Conservation (phyloP, 768 basidiomycete genomes). For the Boletus coccyginus region DNA sequence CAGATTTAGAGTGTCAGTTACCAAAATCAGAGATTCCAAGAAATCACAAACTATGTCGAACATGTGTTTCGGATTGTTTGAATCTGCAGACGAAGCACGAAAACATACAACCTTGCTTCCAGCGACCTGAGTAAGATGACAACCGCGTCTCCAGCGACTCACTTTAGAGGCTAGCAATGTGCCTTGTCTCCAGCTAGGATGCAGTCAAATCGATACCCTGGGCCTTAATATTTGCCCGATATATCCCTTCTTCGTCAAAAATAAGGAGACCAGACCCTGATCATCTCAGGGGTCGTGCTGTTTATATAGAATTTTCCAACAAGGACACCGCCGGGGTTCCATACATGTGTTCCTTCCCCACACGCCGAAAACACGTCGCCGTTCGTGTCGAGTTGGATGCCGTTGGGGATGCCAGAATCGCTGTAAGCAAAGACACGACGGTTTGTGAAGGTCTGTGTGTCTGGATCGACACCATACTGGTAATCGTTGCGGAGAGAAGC, state of each 20-base stretch:
- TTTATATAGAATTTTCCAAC: slow-evolving; percentile 30
- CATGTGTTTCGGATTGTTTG: too few relatives aligned
- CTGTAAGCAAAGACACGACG: slow-evolving; percentile 35
- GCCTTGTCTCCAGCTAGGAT: not conserved
- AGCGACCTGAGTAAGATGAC: not conserved
- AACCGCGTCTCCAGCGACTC: not conserved
- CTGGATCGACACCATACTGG: slow-evolving; percentile 60
- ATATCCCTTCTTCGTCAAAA: slow-evolving; percentile 37
- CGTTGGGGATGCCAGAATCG: slow-evolving; percentile 36
- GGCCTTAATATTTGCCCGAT: slow-evolving; percentile 35
- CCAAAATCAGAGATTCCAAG: too few relatives aligned
- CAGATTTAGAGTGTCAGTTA: too few relatives aligned
- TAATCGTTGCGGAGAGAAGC: slow-evolving; percentile 43
- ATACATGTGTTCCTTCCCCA: slow-evolving; percentile 67
- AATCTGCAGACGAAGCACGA: too few relatives aligned
- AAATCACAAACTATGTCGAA: too few relatives aligned
- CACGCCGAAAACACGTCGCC: slow-evolving; percentile 68
- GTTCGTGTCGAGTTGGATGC: slow-evolving; percentile 57
- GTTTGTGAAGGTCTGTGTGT: slow-evolving; percentile 51
- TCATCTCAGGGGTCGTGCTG: slow-evolving; percentile 36
- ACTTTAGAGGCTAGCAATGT: not conserved
- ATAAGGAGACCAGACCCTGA: slow-evolving; percentile 37
- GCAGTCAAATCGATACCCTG: slow-evolving; percentile 18
- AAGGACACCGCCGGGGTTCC: slow-evolving; percentile 51
- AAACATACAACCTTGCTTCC: too few relatives aligned